Conservation (phyloP, 2,329 filamentous ascomycete genomes). For the Fusarium buharicum region DNA sequence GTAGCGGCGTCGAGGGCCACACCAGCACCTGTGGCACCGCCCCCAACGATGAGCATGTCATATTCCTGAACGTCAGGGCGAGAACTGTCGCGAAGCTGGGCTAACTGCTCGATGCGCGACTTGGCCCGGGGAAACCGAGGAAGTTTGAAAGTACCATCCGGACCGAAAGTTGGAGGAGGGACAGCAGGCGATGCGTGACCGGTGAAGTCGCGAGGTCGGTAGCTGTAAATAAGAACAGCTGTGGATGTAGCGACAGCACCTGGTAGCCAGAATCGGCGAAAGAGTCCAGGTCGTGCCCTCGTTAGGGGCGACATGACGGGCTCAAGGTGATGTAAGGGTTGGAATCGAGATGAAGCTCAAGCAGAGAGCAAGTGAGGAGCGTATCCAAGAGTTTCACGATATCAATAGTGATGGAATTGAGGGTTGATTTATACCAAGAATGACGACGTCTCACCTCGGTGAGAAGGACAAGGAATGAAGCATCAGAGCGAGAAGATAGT, state of each 20-base stretch:
- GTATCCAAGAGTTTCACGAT: slow-evolving; percentile 1
- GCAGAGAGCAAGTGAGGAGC: not conserved
- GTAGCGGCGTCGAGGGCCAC: slow-evolving; percentile 78
- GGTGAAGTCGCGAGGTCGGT: slow-evolving; percentile 77
- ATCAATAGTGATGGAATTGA: not conserved
- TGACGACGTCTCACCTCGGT: not conserved
- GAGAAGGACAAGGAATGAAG: not conserved
- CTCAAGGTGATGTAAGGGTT: not conserved
- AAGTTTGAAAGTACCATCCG: slow-evolving; percentile 73
- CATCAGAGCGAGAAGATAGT: not conserved
- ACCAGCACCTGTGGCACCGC: slow-evolving; percentile 75
- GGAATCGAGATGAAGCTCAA: not conserved
- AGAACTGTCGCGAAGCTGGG: slow-evolving; percentile 61
- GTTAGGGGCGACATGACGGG: slow-evolving; percentile 35
- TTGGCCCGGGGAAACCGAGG: slow-evolving; percentile 73
- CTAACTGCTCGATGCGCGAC: slow-evolving; percentile 71
- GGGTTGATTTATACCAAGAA: not conserved
- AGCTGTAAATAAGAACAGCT: slow-evolving; percentile 62
- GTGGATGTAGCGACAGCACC: slow-evolving; percentile 56
- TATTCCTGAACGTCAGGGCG: slow-evolving; percentile 61
- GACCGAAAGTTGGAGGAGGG: slow-evolving; percentile 74
- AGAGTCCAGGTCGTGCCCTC: slow-evolving; percentile 35
- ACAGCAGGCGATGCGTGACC: slow-evolving; percentile 75
- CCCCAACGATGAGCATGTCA: slow-evolving; percentile 76
- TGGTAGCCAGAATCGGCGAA: slow-evolving; percentile 58